Evolutionary conservation across 2,329 filamentous ascomycete species (phyloP), one percentile per base, ranked within the genome.

Genomic region (Fonsecaea nubica): DNA sequence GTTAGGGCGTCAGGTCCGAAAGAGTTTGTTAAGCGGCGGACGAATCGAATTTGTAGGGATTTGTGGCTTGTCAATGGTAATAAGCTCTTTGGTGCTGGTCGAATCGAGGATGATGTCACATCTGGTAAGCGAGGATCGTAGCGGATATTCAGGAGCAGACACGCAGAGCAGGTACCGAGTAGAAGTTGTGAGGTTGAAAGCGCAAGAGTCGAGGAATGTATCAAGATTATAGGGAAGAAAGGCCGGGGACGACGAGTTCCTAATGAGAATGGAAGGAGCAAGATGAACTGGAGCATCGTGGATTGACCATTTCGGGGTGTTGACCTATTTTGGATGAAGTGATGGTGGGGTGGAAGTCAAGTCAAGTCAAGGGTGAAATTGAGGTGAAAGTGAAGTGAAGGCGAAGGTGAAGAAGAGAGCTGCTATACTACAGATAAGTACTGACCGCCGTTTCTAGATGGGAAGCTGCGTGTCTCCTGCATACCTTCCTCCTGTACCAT

Each of bases 391-490:
- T 45, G 40, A 45, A 18, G 40, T 45, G 40, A 45, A 45, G 15
- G n/a, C 9, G 40, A 45, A 45, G 9, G 40, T 18, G 15, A 18
- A n/a, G 9, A 40, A 36, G 2, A 36, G 35, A 12, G 4, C 35
- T 8, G 35, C 10, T 36, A 12, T 36, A 2, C 7, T 36, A 36
- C 13, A 18, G 18, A 6, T 36, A 3, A 15, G 33, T n/a, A 25
- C 8, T 45, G 40, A 59, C 57, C 9, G 57, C 57, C 38, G 57
- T 50, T 45, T 59, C 40, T 30, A 59, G 21, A 32, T 50, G 32
- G 32, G 57, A 59, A 59, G 45, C 12, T 61, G 58, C n/a, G 4
- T 35, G 42, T 13, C 25, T 25, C 2, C 25, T 60, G 36, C 40
- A 40, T 42, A 6, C 18, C 40, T n/a, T 25, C 25, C 25, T 25